A percentile compares a stretch with the other conserved stretches of the same genome.
These are phyloP conservation scores for Lachnellula willkommii DNA, from an alignment of 2,329 filamentous ascomycete genomes.

Conservation along the genomic window DNA sequence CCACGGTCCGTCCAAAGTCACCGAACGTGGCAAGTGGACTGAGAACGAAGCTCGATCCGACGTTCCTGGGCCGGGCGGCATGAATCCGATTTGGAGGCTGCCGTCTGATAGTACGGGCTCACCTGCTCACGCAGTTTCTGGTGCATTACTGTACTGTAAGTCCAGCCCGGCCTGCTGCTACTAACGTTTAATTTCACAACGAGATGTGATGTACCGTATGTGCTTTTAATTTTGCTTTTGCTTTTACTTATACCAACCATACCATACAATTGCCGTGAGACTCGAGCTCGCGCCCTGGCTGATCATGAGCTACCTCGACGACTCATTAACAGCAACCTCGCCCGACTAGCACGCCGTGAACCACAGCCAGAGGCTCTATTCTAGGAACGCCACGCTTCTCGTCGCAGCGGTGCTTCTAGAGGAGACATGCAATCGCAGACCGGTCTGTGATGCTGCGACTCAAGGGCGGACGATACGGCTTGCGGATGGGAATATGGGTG, in stretches of 20 bases:
- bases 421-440: conserved; percentile 11
- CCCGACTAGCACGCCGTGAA: conserved; percentile 16
- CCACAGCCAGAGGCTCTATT: conserved; percentile 20
- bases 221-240: neutral
- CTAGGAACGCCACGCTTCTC: conserved; percentile 19
- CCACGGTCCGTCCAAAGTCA: conserved; percentile 1
- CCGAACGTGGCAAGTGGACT: conserved; percentile 7
- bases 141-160: conserved; percentile 18
- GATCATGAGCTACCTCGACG: conserved; percentile 12
- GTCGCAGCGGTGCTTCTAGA: conserved; percentile 18
- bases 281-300: conserved; percentile 20
- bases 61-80: neutral
- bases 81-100: conserved; percentile 8
- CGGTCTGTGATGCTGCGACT: conserved; percentile 13
- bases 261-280: conserved; percentile 7
- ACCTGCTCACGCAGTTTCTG: conserved; percentile 10
- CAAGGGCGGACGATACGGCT: conserved; percentile 17
- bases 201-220: neutral
- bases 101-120: conserved; percentile 8
- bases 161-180: neutral
- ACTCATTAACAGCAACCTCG: neutral
- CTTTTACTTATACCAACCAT: conserved; percentile 1
- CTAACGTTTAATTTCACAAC: neutral
- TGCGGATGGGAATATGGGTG: conserved; percentile 15
- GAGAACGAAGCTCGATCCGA: neutral